Evolutionary conservation across 2,329 filamentous ascomycete species (phyloP).

Genomic region (Catunica adiposa): DNA sequence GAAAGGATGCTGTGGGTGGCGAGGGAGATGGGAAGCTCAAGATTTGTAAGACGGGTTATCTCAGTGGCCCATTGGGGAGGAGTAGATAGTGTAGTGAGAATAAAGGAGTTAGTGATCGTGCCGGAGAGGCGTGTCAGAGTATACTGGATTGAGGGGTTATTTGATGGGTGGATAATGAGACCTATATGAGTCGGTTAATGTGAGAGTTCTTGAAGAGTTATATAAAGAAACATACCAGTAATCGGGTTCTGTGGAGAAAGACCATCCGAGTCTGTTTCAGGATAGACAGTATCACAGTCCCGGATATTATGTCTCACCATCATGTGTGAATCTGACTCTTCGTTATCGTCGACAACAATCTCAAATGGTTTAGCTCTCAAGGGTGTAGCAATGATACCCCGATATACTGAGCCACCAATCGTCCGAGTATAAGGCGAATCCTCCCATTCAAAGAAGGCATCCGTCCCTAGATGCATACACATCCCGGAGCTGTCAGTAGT

Average conservation of each 20-base stretch:
- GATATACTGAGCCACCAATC: conserved; percentile 24
- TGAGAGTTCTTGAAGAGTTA: not conserved
- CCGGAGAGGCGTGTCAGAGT: conserved; percentile 37
- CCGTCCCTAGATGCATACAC: conserved; percentile 33
- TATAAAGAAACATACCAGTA: conserved; percentile 22
- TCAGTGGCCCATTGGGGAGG: conserved; percentile 32
- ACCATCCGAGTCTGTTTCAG: conserved; percentile 17
- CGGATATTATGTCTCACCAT: conserved; percentile 24
- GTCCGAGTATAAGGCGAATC: conserved; percentile 30
- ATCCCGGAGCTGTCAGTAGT: conserved; percentile 28
- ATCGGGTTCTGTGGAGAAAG: conserved; percentile 28
- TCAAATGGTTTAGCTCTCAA: conserved; percentile 34
- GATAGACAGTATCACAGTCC: conserved; percentile 32
- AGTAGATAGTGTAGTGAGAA: conserved; percentile 23
- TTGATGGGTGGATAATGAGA: conserved; percentile 27
- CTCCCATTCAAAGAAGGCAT: conserved; percentile 41
- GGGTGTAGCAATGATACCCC: conserved; percentile 39
- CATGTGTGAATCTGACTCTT: conserved; percentile 12
- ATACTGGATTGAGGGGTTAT: conserved; percentile 27
- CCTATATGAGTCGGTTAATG: conserved; percentile 20
- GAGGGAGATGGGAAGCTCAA: conserved; percentile 29
- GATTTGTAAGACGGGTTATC: conserved; percentile 28
- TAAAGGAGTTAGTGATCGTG: conserved; percentile 35
- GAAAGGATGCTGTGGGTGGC: conserved; percentile 25
- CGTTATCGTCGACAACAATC: conserved; percentile 24